phyloP scores from a whole-genome alignment of 1,284 basidiomycete species.

The Cutaneotrichosporon spelunceum region DNA sequence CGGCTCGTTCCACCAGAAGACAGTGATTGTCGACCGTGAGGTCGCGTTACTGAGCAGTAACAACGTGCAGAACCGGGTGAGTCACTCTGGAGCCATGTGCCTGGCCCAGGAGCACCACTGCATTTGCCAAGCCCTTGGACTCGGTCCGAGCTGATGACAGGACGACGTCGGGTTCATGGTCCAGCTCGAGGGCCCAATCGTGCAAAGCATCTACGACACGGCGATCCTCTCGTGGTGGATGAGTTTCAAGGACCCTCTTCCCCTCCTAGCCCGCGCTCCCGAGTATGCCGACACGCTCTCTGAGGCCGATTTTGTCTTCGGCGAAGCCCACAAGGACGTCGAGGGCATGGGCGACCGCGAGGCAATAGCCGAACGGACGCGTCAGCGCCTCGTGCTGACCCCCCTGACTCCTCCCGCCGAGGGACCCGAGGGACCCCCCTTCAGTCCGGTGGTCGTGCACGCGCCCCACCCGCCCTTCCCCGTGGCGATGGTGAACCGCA shows the following conservation, averaged over 20 bases:
- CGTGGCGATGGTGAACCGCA: slow-evolving; percentile 66
- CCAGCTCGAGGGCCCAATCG: slow-evolving; percentile 65
- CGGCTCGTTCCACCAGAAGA: slow-evolving; percentile 65
- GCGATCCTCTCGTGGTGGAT: slow-evolving; percentile 64
- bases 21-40: slow-evolving; percentile 66
- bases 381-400: slow-evolving; percentile 22
- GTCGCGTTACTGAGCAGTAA: slow-evolving; percentile 59
- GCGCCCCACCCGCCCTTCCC: slow-evolving; percentile 61
- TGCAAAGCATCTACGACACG: slow-evolving; percentile 68
- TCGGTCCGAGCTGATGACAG: slow-evolving; percentile 63
- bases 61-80: slow-evolving; percentile 59
- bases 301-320: slow-evolving; percentile 25
- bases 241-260: slow-evolving; percentile 59
- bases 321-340: slow-evolving; percentile 26
- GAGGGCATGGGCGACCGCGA: slow-evolving; percentile 28
- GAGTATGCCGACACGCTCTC: slow-evolving; percentile 8
- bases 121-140: too few species aligned
- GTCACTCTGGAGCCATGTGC: neutral
- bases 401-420: neutral
- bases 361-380: slow-evolving; percentile 19
- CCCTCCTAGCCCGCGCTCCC: slow-evolving; percentile 49
- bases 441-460: slow-evolving; percentile 58
- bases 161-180: slow-evolving; percentile 64
- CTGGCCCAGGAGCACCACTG: too few species aligned
- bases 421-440: slow-evolving; percentile 23